phyloP scores from a whole-genome alignment of 2,329 filamentous ascomycete species.

The Thielaviopsis musarum region DNA sequence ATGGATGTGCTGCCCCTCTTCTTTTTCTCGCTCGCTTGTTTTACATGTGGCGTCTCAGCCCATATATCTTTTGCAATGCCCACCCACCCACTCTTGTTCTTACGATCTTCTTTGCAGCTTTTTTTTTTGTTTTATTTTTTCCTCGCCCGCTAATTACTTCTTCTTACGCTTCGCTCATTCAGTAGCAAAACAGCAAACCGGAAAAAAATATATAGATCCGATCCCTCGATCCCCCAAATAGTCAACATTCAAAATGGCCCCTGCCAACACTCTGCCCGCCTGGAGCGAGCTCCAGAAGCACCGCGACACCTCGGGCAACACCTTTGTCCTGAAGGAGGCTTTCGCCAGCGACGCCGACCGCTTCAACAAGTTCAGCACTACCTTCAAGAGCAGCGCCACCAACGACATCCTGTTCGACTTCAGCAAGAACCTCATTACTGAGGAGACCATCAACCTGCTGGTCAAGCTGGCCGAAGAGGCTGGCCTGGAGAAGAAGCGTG shows the following conservation, averaged over 20 bases:
- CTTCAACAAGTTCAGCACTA: constrained; percentile 79
- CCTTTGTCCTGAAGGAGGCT: constrained; percentile 82
- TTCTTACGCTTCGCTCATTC: not conserved
- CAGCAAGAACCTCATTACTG: constrained; percentile 94
- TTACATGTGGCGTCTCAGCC: not conserved
- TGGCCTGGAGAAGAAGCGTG: constrained; percentile 77
- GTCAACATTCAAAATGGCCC: constrained; percentile 40
- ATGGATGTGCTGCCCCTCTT: not conserved
- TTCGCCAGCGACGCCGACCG: constrained; percentile 78
- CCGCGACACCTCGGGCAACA: constrained; percentile 70
- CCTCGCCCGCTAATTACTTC: not conserved
- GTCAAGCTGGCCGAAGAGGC: constrained; percentile 85
- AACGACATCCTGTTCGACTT: constrained; percentile 94
- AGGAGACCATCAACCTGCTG: constrained; percentile 76
- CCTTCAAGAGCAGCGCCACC: constrained; percentile 65
- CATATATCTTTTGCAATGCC: not conserved
- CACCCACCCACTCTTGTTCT: not conserved
- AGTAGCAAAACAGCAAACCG: not conserved
- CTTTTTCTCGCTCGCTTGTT: not conserved
- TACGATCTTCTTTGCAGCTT: not conserved
- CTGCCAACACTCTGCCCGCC: constrained; percentile 68
- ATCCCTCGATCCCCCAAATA: not conserved
- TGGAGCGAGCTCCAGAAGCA: constrained; percentile 88
- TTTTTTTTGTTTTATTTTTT: not conserved
- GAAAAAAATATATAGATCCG: not conserved